Base-by-base conservation (phyloP, 768 basidiomycete genomes). In the Boletus pseudo-olivaceus region DNA sequence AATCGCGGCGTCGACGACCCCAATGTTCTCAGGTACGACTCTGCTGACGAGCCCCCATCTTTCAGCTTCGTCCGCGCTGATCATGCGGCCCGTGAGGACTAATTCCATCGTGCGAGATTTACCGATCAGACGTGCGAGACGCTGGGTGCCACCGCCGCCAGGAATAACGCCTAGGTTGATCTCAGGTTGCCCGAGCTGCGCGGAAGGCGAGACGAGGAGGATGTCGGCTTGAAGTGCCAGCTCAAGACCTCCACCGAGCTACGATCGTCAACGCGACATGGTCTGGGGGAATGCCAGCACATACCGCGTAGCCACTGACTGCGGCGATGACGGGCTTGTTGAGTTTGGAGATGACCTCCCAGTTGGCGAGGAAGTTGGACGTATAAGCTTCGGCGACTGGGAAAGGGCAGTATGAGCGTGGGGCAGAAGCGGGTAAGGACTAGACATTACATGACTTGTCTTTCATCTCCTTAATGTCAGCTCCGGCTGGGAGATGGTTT, bases 381-480 rank as follows among this genome's bases (percentile, higher is more conserved):
- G 83, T 83, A 79, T 92, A 98, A 1, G 85, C 93, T 54, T 95
- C 90, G n/a, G 88, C 76, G 66, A 85, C 92, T 93, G 65, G 26
- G 32, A 39, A 23, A 23, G 44, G 20, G 27, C 7, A 11, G 30
- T 29, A 7, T 52, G 42, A 54, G 23, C 23, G 53, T 10, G 44
- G 8, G 10, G 35, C n/a, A 29, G 15, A 5, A 2, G 11, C 19
- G 14, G 9, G 34, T 10, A 32, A 43, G 41, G 15, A 20, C 6
- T 10, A 14, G 27, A 72, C 83, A n/a, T 66, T 64, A 93, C 93
- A 97, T 55, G 85, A 76, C 73, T 94, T 94, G 74, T 95, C 91
- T 72, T 93, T 94, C 96, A 98, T 98, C 74, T 98, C 94, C 75
- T 97, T 98, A 74, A 99, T 98, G 72, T 99, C 96, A 20, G 96